A percentile compares a stretch with the other conserved stretches of the same genome.
Conservation (phyloP, 805 yeast genomes). For the Cyberlindnera xishuangbannaensis region DNA sequence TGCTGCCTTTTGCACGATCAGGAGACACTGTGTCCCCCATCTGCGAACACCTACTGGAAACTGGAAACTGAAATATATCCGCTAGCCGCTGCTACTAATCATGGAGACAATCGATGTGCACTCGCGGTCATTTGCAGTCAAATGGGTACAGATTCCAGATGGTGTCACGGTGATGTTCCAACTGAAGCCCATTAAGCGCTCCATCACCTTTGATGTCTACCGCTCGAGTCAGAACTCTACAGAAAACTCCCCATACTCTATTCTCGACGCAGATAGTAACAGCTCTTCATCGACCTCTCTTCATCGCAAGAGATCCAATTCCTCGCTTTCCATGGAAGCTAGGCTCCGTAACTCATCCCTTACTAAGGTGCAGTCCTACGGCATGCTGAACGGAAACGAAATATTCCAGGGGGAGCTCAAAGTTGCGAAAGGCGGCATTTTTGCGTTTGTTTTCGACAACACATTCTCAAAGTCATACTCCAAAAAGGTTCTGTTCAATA, state of each 20-base stretch:
- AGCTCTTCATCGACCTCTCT: slow-evolving; percentile 20
- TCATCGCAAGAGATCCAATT: slow-evolving; percentile 27
- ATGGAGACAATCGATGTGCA: slow-evolving; percentile 93
- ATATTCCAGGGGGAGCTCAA: slow-evolving; percentile 54
- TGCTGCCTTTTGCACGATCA: too few relatives aligned
- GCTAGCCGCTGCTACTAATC: too few relatives aligned
- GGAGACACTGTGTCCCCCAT: too few relatives aligned
- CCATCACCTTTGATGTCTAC: slow-evolving; percentile 40
- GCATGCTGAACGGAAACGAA: slow-evolving; percentile 54
- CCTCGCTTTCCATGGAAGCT: slow-evolving; percentile 42
- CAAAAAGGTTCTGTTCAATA: slow-evolving; percentile 70
- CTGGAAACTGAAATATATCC: too few relatives aligned
- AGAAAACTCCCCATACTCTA: slow-evolving; percentile 26
- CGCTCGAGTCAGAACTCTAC: slow-evolving; percentile 16
- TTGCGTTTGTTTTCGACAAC: slow-evolving; percentile 89
- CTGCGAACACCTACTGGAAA: too few relatives aligned
- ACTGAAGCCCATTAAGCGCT: slow-evolving; percentile 68
- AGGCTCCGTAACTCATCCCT: slow-evolving; percentile 51
- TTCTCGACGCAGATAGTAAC: slow-evolving; percentile 16
- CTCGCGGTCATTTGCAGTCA: slow-evolving; percentile 80
- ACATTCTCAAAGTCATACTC: slow-evolving; percentile 81
- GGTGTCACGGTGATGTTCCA: slow-evolving; percentile 69
- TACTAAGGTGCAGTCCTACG: slow-evolving; percentile 46
- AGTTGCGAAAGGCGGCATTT: slow-evolving; percentile 61
- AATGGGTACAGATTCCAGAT: slow-evolving; percentile 81